A percentile compares a stretch with the other conserved stretches of the same genome.
phyloP scores from a whole-genome alignment of 139 green algal genomes.

The Chlamydomonas urium region DNA sequence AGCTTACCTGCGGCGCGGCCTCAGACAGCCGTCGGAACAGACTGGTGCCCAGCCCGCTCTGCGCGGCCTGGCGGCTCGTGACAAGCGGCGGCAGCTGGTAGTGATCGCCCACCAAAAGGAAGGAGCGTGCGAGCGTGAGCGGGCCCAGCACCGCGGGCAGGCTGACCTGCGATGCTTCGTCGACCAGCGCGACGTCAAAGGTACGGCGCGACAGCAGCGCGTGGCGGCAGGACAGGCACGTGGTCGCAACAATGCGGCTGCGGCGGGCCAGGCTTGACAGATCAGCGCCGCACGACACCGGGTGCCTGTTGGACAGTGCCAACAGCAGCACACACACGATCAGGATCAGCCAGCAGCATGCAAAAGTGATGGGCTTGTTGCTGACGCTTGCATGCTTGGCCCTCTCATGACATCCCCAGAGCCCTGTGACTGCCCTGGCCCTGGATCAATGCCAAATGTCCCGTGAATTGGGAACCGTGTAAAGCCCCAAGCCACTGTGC shows the following conservation, averaged over 20 bases:
- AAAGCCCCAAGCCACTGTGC: no score
- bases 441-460: no score
- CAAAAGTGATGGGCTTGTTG: no score
- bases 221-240: slow-evolving; percentile 67
- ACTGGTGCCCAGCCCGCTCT: slow-evolving; percentile 60
- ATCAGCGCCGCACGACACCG: not conserved
- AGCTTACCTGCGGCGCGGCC: slow-evolving; percentile 70
- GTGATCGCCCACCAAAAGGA: slow-evolving; percentile 86
- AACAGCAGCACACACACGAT: no score
- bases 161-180: slow-evolving; percentile 90
- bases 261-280: not conserved
- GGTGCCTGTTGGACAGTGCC: not conserved
- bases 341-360: no score
- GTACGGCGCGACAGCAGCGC: slow-evolving; percentile 53
- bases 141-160: slow-evolving; percentile 63
- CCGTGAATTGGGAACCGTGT: no score
- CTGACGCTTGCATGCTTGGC: no score
- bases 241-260: slow-evolving; percentile 47
- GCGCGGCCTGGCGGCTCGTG: slow-evolving; percentile 43
- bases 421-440: no score
- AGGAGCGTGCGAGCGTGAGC: slow-evolving; percentile 57
- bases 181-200: slow-evolving; percentile 95
- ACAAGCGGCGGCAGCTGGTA: slow-evolving; percentile 67
- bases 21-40: slow-evolving; percentile 81
- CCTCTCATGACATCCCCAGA: no score